Percentiles rank a stretch among this genome's conserved stretches.
phyloP scores from a whole-genome alignment of 1,139 yeast genomes.

The Blastobotrys arbuscula region DNA sequence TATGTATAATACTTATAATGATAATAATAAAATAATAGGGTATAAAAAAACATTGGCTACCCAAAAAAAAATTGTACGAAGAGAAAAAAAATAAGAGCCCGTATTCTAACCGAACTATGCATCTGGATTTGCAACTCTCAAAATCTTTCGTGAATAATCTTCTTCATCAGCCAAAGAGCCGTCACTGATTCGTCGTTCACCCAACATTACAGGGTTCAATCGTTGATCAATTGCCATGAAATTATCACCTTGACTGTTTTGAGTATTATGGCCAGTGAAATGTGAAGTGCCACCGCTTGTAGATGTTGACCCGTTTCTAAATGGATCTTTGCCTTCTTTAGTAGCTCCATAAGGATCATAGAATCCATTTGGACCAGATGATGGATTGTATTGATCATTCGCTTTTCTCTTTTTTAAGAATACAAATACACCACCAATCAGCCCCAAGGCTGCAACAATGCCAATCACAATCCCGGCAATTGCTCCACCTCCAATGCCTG shows the following conservation, averaged over 20 bases:
- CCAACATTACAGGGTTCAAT: constrained; percentile 63
- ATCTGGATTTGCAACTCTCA: constrained; percentile 74
- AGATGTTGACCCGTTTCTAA: constrained; percentile 21
- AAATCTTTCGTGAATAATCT: constrained; percentile 65
- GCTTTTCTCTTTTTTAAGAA: constrained; percentile 40
- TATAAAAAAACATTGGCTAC: too few relatives aligned
- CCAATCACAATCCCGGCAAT: constrained; percentile 33
- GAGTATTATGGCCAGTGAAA: not conserved
- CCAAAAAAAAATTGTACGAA: not conserved
- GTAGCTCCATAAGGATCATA: constrained; percentile 18
- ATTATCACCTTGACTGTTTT: not conserved
- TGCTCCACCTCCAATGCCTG: constrained; percentile 29
- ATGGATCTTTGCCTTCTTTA: constrained; percentile 28
- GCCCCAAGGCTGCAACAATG: constrained; percentile 33
- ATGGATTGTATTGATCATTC: constrained; percentile 22
- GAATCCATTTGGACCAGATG: constrained; percentile 22
- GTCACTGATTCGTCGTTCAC: constrained; percentile 66
- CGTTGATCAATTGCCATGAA: constrained; percentile 61
- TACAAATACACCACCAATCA: constrained; percentile 43
- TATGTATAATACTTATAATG: too few relatives aligned
- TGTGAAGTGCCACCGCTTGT: not conserved
- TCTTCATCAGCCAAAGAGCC: constrained; percentile 76
- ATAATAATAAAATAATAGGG: too few relatives aligned
- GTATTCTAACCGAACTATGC: too few relatives aligned
- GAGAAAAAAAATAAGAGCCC: too few relatives aligned